These are phyloP conservation scores for Candida montana DNA, from an alignment of 805 yeast species.

Conservation along the genomic window DNA sequence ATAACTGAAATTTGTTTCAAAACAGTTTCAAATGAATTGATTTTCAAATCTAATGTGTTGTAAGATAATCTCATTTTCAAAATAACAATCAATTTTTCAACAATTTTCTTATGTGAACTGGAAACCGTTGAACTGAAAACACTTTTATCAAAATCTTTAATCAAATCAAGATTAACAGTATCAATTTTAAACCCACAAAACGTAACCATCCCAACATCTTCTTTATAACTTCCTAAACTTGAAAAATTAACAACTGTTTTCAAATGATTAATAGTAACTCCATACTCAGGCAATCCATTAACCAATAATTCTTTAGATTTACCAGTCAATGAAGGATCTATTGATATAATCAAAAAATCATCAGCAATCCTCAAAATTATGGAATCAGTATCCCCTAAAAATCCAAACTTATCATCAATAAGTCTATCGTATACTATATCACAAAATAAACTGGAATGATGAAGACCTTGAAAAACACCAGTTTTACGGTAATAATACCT, in stretches of 20 bases:
- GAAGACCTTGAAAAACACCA: slow-evolving; percentile 86
- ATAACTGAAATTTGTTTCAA: slow-evolving; percentile 18
- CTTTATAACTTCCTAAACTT: slow-evolving; percentile 5
- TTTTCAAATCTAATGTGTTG: slow-evolving; percentile 22
- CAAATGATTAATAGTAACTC: slow-evolving; percentile 28
- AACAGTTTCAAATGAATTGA: slow-evolving; percentile 20
- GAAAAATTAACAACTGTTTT: slow-evolving; percentile 33
- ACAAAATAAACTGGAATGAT: slow-evolving; percentile 69
- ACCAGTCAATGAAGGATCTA: slow-evolving; percentile 29
- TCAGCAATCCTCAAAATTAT: slow-evolving; percentile 68
- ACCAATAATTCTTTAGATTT: slow-evolving; percentile 26
- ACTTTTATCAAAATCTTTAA: slow-evolving; percentile 27
- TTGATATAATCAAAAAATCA: slow-evolving; percentile 73
- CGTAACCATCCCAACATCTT: slow-evolving; percentile 15
- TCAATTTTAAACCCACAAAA: slow-evolving; percentile 42
- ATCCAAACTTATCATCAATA: slow-evolving; percentile 31
- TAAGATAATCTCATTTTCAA: slow-evolving; percentile 30
- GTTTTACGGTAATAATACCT: slow-evolving; percentile 41
- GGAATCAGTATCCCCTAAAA: slow-evolving; percentile 23
- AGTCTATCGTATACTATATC: slow-evolving; percentile 66
- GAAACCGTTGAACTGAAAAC: slow-evolving; percentile 11
- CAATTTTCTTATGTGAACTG: slow-evolving; percentile 12
- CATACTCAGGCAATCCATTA: slow-evolving; percentile 33
- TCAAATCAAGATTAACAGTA: slow-evolving; percentile 28
- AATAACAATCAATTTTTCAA: slow-evolving; percentile 15